Conservation (phyloP, 371 early-diverging fungal genomes). For the Saksenaea vasiformis region DNA sequence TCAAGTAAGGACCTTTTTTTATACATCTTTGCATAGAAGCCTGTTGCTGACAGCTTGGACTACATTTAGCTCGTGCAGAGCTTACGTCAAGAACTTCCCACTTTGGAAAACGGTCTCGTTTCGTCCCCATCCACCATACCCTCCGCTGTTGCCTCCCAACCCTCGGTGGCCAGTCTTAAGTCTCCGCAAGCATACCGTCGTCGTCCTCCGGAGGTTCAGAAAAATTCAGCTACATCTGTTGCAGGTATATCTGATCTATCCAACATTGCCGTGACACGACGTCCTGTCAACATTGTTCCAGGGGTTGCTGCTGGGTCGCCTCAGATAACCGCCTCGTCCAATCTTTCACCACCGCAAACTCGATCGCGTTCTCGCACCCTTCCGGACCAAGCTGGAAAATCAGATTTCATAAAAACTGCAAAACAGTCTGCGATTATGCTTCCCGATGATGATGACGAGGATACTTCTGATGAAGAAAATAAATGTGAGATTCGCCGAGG, state of each 20-base stretch:
- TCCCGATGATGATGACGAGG: constrained; percentile 25
- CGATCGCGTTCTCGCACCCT: constrained; percentile 26
- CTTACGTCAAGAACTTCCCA: constrained; percentile 33
- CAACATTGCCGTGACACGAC: constrained; percentile 5
- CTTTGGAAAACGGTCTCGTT: constrained; percentile 31
- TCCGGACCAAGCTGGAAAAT: constrained; percentile 17
- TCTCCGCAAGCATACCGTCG: constrained; percentile 24
- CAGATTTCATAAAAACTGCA: constrained; percentile 4
- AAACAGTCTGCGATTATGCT: constrained; percentile 14
- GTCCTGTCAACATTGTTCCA: constrained; percentile 2
- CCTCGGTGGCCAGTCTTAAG: constrained; percentile 14
- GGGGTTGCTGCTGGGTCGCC: constrained; percentile 10
- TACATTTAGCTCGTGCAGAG: constrained; percentile 25
- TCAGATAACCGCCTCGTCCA: constrained; percentile 20
- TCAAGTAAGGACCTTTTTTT: neutral
- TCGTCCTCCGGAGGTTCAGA: constrained; percentile 14
- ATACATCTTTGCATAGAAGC: neutral
- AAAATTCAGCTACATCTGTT: neutral
- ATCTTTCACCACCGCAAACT: constrained; percentile 13
- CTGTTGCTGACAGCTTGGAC: neutral
- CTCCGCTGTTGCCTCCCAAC: neutral
- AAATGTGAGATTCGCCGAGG: constrained; percentile 17
- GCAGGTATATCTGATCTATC: constrained; percentile 5
- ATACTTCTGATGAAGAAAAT: constrained; percentile 33
- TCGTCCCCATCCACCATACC: constrained; percentile 18